Evolutionary conservation across 305 asterid genomes (phyloP), one percentile per base, ranked within the genome.

Genomic region (Fraxinus floribunda): DNA sequence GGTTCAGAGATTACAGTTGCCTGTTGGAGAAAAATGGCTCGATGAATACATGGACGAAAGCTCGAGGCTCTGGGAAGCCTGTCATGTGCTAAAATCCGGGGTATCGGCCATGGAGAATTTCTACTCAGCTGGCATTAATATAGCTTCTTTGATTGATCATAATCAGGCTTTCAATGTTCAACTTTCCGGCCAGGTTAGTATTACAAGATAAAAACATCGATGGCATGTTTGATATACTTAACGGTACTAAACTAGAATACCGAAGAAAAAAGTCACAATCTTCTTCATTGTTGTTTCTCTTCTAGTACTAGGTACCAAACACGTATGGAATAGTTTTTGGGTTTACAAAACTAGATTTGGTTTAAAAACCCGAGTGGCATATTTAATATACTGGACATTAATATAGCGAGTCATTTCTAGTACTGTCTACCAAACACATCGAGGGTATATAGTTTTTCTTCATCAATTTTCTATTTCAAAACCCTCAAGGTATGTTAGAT

Each of bases 41-140:
- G 98, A 93, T 5, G 98, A 92, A 35, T 95, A 93, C 89, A 95
- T 95, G 97, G 98, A 95, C 76, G 98, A 95, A 22, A 93, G 98
- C 79, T 92, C 98, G 10, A 79, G 95, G 70, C 92, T 95, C 29
- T 95, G 98, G 98, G 97, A 93, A 68, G 94, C 96, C 68, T 93
- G 95, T 68, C 94, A 85, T 55, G 85, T 91, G 44, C 83, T 95
- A 16, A 93, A 93, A 87, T 86, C 93, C 1, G 93, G 90, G 0
- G 83, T 90, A 1, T 88, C 97, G 16, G 72, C 83, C 84, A 85
- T 92, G 86, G 98, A 93, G 80, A 93, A 82, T 81, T 92, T 84
- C 89, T 86, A 70, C 72, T 90, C 97, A 0, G 80, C 92, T 15
- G 98, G 88, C 36, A 52, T 85, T 11, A 87, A 88, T 34, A 62